Conservation (phyloP, 805 yeast genomes). For the Sungouiella blattae region DNA sequence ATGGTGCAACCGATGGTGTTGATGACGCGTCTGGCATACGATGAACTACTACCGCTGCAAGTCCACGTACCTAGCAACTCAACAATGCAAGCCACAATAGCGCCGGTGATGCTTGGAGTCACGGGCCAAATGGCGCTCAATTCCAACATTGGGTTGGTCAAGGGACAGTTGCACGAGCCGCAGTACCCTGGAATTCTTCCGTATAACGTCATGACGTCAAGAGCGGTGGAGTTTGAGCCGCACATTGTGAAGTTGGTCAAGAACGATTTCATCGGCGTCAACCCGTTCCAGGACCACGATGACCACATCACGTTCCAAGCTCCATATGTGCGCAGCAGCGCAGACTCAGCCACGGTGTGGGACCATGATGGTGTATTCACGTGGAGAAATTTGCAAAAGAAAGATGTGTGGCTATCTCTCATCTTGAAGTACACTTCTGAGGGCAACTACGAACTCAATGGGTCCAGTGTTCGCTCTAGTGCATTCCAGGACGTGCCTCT, state of each 20-base stretch:
- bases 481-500: no score
- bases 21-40: background rate
- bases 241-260: background rate
- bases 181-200: background rate
- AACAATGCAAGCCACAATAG: background rate
- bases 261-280: slow-evolving; percentile 1
- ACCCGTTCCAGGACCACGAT: background rate
- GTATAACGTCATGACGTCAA: background rate
- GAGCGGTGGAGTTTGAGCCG: background rate
- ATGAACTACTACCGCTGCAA: background rate
- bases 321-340: background rate
- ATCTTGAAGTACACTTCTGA: background rate
- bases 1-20: no score
- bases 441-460: background rate
- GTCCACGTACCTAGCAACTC: background rate
- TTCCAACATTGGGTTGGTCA: background rate
- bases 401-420: background rate
- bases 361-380: background rate
- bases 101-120: background rate
- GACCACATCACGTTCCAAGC: background rate
- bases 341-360: background rate
- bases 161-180: background rate
- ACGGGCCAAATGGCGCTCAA: background rate
- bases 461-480: no score
- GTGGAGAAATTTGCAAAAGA: background rate